Base-by-base conservation (phyloP, 225 moss, liverwort and hornwort genomes). In the Antitrichia curtipendula region DNA sequence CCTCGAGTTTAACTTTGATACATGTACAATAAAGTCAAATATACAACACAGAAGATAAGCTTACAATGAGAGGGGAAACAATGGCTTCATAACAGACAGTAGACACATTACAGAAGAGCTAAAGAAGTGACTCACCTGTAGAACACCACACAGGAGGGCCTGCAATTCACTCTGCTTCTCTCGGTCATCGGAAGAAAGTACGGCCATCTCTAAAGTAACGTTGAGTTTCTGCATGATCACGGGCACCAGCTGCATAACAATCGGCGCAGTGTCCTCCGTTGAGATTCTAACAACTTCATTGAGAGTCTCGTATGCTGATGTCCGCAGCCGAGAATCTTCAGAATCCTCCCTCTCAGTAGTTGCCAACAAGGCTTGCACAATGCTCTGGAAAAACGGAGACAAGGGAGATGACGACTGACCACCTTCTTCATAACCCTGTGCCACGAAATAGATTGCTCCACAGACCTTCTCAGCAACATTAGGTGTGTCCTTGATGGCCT, bases 81-180 rank as follows among this genome's bases (percentile, higher is more conserved):
- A 36, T 38, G 14, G 32, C 24, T 71, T 43, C 13, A 74, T 2
- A 81, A 45, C 63, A 80, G 69, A 75, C 58, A 45, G 64, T 29
- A 16, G 18, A 70, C 66, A 60, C 47, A 70, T 12, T 72, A n/a
- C 68, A 83, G 27, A 56, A 57, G 53, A 83, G 21, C 3, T 49
- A 60, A 47, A 34, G 47, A 84, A 17, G 54, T 18, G 21, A 91
- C 89, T 82, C 61, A 90, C 93, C 93, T 93, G 93, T 76, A 93
- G 78, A 59, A 93, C 93, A 86, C 93, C 93, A 80, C 93, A 93
- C 16, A 93, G 87, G 40, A 93, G 92, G 45, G 93, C 93, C 88
- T 93, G 93, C 84, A 93, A 50, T 89, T 93, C 93, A 61, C 92
- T 93, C 87, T 93, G 93, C 88, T 93, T 93, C 88, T 93, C 93